Conservation (phyloP, 176 grass and related monocot genomes). For the Microstegium vimineum region DNA sequence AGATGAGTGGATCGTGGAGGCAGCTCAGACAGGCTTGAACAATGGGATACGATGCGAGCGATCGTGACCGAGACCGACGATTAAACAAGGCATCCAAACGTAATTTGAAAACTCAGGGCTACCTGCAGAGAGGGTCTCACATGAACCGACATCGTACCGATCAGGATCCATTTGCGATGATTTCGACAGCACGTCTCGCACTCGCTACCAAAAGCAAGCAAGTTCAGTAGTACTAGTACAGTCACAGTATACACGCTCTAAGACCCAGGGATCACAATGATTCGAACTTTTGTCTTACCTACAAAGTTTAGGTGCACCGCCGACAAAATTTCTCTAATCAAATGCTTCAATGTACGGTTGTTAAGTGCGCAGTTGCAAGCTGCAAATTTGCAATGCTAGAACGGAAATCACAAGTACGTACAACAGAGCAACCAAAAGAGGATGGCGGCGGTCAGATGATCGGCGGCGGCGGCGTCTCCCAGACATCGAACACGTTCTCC, state of each 20-base stretch:
- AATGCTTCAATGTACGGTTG: background rate
- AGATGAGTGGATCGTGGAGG: background rate
- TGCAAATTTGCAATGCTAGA: background rate
- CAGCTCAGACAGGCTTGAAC: background rate
- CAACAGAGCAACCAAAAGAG: background rate
- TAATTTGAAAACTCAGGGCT: background rate
- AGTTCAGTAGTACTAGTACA: background rate
- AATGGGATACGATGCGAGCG: background rate
- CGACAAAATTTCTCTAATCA: too few relatives aligned
- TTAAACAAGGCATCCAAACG: background rate
- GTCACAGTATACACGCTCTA: background rate
- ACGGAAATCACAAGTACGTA: background rate
- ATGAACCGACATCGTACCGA: background rate
- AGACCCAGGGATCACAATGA: background rate
- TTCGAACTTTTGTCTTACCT: background rate
- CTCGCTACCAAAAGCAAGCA: background rate
- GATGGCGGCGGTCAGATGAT: slow-evolving; percentile 50
- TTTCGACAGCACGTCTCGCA: slow-evolving; percentile 25
- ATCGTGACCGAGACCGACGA: background rate
- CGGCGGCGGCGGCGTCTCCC: slow-evolving; percentile 83
- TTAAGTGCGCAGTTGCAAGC: background rate
- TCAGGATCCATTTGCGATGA: slow-evolving; percentile 21
- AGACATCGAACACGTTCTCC: slow-evolving; percentile 97
- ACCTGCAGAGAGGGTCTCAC: background rate
- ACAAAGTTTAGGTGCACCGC: background rate